These are phyloP conservation scores for Raffaelea arxii DNA, from an alignment of 2,329 filamentous ascomycete species.

Conservation along the genomic window DNA sequence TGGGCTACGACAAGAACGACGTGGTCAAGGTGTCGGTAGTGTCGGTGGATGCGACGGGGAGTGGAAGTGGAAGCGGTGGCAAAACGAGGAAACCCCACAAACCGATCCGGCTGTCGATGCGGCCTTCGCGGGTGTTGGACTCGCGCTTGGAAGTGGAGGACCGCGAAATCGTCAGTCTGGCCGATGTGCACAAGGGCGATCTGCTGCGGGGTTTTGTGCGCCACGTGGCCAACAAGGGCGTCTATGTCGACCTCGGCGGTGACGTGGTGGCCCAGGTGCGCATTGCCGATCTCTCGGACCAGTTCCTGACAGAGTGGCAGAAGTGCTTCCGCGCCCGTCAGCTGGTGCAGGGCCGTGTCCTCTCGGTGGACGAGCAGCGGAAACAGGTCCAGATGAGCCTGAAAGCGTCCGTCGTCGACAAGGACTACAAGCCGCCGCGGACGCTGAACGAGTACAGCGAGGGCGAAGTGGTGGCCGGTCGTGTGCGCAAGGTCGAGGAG, in stretches of 20 bases:
- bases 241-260: constrained; percentile 78
- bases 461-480: constrained; percentile 79
- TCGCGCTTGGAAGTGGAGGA: constrained; percentile 75
- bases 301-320: constrained; percentile 94
- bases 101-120: constrained; percentile 67
- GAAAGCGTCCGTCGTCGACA: constrained; percentile 74
- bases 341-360: constrained; percentile 78
- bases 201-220: constrained; percentile 87
- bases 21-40: constrained; percentile 81
- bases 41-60: constrained; percentile 62
- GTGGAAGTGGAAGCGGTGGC: no score
- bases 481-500: constrained; percentile 85
- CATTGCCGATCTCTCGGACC: constrained; percentile 81
- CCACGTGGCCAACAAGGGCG: constrained; percentile 76
- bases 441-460: constrained; percentile 67
- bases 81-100: no score
- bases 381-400: constrained; percentile 77
- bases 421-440: constrained; percentile 59
- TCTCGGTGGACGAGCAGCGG: constrained; percentile 56
- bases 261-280: constrained; percentile 74
- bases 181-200: constrained; percentile 67
- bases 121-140: constrained; percentile 82
- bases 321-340: constrained; percentile 79
- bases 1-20: constrained; percentile 71
- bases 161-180: constrained; percentile 60